Percentiles rank a stretch among this genome's conserved stretches.
These are phyloP conservation scores for Microcyclospora pomicola DNA, from an alignment of 2,329 filamentous ascomycete genomes.

Conservation along the genomic window DNA sequence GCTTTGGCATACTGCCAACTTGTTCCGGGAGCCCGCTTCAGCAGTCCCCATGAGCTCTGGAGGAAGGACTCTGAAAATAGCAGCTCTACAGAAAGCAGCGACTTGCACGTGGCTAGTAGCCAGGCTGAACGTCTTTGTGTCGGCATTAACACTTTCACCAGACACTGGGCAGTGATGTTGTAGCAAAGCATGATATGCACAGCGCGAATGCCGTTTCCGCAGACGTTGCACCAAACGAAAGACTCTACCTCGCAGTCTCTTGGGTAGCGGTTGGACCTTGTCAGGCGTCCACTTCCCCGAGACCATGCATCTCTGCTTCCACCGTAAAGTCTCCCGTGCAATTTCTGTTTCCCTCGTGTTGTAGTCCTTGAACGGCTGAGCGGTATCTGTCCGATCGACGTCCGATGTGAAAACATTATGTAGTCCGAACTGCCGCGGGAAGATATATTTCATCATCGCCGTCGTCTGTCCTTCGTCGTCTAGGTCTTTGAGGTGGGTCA, in stretches of 20 bases:
- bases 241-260: slow-evolving; percentile 49
- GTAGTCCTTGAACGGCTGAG: slow-evolving; percentile 70
- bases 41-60: slow-evolving; percentile 57
- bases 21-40: slow-evolving; percentile 44
- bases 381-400: slow-evolving; percentile 50
- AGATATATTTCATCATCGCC: slow-evolving; percentile 81
- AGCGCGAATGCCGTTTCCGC: slow-evolving; percentile 56
- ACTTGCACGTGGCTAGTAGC: slow-evolving; percentile 56
- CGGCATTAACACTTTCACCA: slow-evolving; percentile 42
- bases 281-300: background rate
- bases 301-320: background rate
- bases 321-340: slow-evolving; percentile 5
- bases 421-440: slow-evolving; percentile 76
- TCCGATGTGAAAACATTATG: slow-evolving; percentile 81
- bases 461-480: slow-evolving; percentile 41
- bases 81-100: slow-evolving; percentile 75
- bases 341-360: slow-evolving; percentile 78
- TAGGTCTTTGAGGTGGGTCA: slow-evolving; percentile 53
- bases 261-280: slow-evolving; percentile 30
- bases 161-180: slow-evolving; percentile 62
- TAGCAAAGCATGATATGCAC: slow-evolving; percentile 67
- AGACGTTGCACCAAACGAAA: slow-evolving; percentile 51
- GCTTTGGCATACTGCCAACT: slow-evolving; percentile 45
- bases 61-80: slow-evolving; percentile 59
- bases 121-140: too few relatives aligned